phyloP scores from a whole-genome alignment of 2,329 filamentous ascomycete genomes.

The Penicillium sclerotiorum region DNA sequence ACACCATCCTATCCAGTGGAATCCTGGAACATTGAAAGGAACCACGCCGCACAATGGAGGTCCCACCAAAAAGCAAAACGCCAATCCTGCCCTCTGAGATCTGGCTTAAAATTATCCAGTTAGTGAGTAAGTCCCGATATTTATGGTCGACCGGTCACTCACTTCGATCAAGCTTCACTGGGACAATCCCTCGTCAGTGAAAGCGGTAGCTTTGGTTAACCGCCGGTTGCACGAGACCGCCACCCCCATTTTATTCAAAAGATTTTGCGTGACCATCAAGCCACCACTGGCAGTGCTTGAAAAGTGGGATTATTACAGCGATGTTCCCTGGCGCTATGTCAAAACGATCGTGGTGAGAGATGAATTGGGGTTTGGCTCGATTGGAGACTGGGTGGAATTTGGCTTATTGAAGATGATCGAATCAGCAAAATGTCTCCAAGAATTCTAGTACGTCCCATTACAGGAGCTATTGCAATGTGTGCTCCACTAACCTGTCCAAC shows the following conservation, averaged over 20 bases:
- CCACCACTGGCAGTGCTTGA: background rate
- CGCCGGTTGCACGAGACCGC: background rate
- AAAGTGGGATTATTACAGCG: background rate
- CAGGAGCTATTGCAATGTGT: too few species aligned
- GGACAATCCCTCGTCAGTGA: background rate
- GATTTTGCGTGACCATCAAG: background rate
- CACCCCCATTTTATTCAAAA: background rate
- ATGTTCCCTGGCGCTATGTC: background rate
- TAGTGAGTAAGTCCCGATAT: background rate
- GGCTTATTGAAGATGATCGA: background rate
- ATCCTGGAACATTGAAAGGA: too few species aligned
- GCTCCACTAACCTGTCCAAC: background rate
- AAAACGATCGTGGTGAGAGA: background rate
- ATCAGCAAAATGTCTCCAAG: background rate
- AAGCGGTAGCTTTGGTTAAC: background rate
- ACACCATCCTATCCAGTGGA: too few species aligned
- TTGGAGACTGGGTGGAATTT: background rate
- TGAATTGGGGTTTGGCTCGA: background rate
- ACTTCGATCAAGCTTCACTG: background rate
- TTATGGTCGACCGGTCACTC: background rate
- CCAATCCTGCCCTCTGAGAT: background rate
- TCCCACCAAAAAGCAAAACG: background rate
- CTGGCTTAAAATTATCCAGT: background rate
- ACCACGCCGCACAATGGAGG: too few species aligned
- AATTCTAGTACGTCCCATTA: background rate